Base-by-base conservation (phyloP, 2,329 filamentous ascomycete genomes). In the Nigrospora sphaerica region DNA sequence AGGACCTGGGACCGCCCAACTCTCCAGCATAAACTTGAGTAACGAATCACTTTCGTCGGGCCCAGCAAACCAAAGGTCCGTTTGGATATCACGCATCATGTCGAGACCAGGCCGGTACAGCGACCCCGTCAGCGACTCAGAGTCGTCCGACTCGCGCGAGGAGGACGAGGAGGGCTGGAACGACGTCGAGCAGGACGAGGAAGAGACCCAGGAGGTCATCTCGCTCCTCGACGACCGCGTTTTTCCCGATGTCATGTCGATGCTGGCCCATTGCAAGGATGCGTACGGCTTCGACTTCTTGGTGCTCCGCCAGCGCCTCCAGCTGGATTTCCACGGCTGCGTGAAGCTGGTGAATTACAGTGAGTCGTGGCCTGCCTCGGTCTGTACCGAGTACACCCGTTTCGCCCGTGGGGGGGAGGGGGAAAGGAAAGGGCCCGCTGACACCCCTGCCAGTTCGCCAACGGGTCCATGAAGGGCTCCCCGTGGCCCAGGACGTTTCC, bases 321-420 rank as follows among this genome's bases (percentile, higher is more conserved):
- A 69, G 18, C 72, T 90, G 39, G 86, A 91, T 58, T 89, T 90
- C 55, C 75, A 88, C 49, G 85, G 81, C 28, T 79, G 75, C 49
- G 80, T 91, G 56, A 89, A 83, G 64, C 71, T 91, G 32, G 80
- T 90, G 61, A 91, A 91, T 62, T 89, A 81, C 56, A 65, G 73
- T 76, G 49, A 32, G 61, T 58, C 12, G 11, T 28, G 23, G 6
- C n/a, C 17, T 34, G 4, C 16, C 14, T 42, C 40, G 1, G 18
- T 18, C 19, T 23, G 38, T 39, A 5, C 19, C 38, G 13, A 14
- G 16, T 13, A n/a, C 28, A 18, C 18, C 13, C 23, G 14, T 32
- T 14, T 3, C 14, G 14, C 17, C 17, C 9, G 34, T 23, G 32
- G 19, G n/a, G 23, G 23, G 23, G 23, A 23, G 19, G 19, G 19